A percentile compares a stretch with the other conserved stretches of the same genome.
These are phyloP conservation scores for Vaccinium vitisidaea DNA, from an alignment of 148 eudicot genomes.

Conservation along the genomic window DNA sequence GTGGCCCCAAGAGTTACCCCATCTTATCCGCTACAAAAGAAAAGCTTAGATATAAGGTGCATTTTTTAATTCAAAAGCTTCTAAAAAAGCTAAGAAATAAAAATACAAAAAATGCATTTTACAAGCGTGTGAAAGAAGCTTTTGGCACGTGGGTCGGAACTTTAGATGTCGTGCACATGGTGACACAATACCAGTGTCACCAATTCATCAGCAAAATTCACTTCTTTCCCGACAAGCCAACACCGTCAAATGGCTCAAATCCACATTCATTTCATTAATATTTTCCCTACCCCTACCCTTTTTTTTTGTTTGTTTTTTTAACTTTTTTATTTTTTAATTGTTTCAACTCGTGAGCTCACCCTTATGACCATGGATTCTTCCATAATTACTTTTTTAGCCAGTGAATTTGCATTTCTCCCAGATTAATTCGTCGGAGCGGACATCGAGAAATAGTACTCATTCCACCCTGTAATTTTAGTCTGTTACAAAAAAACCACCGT, in stretches of 20 bases:
- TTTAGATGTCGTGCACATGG: neutral
- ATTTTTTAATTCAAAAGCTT: neutral
- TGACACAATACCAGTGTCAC: conserved; percentile 7
- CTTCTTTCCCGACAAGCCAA: neutral
- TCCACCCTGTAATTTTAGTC: neutral
- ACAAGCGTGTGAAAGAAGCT: conserved; percentile 4
- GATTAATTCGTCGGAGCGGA: neutral
- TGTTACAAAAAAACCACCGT: neutral
- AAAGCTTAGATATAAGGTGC: neutral
- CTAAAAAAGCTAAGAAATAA: neutral
- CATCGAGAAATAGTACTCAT: neutral
- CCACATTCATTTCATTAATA: neutral
- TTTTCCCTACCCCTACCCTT: neutral
- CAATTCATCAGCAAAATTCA: neutral
- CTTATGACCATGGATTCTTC: neutral
- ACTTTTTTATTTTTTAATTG: neutral
- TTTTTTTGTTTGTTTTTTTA: neutral
- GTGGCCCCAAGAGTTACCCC: neutral
- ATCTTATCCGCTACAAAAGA: neutral
- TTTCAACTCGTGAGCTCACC: neutral
- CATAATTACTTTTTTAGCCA: neutral
- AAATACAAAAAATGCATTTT: neutral
- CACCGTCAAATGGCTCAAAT: neutral
- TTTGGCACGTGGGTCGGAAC: neutral
- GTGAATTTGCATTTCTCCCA: neutral